Percentiles rank a stretch among this genome's conserved stretches.
Conservation (phyloP, 345 rosid species). For the Boechera stricta region DNA sequence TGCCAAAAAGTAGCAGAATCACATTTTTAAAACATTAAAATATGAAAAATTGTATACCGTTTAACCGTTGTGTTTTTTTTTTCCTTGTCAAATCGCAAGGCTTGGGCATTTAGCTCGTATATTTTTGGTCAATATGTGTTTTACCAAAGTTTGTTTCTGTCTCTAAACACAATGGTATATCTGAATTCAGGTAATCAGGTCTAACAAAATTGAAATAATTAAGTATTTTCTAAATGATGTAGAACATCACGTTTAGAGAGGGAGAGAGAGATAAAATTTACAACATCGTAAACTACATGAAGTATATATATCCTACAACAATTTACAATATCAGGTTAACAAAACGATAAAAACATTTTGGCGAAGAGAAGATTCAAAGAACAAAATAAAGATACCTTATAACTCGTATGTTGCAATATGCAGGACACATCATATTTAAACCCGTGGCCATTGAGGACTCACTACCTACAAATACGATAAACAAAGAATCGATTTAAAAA, state of each 20-base stretch:
- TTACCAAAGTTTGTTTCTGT: too few species aligned
- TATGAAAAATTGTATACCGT: too few species aligned
- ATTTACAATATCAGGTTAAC: background rate
- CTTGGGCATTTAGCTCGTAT: too few species aligned
- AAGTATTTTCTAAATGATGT: background rate
- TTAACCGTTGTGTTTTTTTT: too few species aligned
- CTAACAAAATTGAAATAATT: too few species aligned
- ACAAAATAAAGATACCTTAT: background rate
- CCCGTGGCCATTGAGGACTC: constrained; percentile 94
- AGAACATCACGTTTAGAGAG: background rate
- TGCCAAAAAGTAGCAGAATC: too few species aligned
- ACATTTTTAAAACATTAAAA: too few species aligned
- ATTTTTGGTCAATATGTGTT: too few species aligned
- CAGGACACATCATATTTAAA: constrained; percentile 39
- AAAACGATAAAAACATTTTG: background rate
- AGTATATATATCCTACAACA: background rate
- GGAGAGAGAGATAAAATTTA: background rate
- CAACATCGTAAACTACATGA: background rate
- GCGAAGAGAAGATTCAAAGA: background rate
- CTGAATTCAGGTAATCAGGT: too few species aligned
- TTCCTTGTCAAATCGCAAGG: too few species aligned
- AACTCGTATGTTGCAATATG: background rate
- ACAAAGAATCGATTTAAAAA: background rate
- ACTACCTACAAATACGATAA: constrained; percentile 64
- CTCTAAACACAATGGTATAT: too few species aligned